These are phyloP conservation scores for Juncus inflexus DNA, from an alignment of 176 grass and related monocot genomes.

Conservation along the genomic window DNA sequence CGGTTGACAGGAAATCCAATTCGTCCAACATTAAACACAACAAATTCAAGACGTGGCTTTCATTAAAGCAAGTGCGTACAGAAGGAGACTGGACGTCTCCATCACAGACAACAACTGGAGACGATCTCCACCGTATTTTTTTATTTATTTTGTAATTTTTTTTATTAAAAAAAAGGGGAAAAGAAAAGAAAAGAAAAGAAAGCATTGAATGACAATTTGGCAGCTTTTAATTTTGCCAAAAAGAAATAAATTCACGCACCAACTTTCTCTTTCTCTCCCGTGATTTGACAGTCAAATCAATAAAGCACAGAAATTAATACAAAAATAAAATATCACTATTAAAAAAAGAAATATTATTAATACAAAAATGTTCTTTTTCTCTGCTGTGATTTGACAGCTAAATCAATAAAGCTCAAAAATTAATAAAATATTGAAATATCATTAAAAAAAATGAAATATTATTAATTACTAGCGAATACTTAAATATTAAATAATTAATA, in stretches of 20 bases:
- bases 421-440: background rate
- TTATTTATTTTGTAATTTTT: background rate
- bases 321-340: background rate
- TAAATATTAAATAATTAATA: background rate
- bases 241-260: constrained; percentile 18
- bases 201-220: constrained; percentile 15
- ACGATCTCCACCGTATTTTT: constrained; percentile 1
- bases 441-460: background rate
- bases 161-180: background rate
- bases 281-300: constrained; percentile 16
- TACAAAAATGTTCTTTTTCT: background rate
- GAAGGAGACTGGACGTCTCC: constrained; percentile 12
- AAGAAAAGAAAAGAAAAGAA: background rate
- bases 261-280: background rate
- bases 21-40: background rate
- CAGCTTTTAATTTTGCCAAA: background rate
- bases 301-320: background rate
- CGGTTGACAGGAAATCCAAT: background rate
- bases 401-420: background rate
- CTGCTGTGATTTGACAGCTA: constrained; percentile 21
- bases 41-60: constrained; percentile 15
- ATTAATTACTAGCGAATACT: background rate
- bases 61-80: background rate
- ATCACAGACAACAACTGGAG: constrained; percentile 17
- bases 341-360: too few species aligned